phyloP scores from a whole-genome alignment of 2,329 filamentous ascomycete genomes.

The Verticillium nonalfalfae region DNA sequence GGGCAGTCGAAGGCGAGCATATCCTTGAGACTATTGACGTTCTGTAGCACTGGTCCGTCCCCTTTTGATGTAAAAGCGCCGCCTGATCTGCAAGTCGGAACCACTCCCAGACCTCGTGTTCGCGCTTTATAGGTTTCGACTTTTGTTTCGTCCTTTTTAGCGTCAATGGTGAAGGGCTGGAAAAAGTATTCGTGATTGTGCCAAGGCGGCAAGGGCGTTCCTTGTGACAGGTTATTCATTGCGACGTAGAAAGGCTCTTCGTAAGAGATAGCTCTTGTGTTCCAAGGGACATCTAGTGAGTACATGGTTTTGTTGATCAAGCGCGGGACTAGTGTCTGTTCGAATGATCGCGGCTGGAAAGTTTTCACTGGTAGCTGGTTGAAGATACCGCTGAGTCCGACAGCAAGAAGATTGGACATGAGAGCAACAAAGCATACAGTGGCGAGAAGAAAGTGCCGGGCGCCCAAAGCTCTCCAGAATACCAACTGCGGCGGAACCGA shows the following conservation, averaged over 20 bases:
- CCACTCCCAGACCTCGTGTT: too few relatives aligned
- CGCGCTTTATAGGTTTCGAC: too few relatives aligned
- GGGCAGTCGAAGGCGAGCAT: too few relatives aligned
- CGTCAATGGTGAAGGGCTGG: slow-evolving; percentile 22
- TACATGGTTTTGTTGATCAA: slow-evolving; percentile 3
- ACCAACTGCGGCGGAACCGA: slow-evolving; percentile 49
- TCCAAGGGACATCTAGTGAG: too few relatives aligned
- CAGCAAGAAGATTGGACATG: slow-evolving; percentile 44
- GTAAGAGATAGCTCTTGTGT: slow-evolving; percentile 7
- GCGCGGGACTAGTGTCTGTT: slow-evolving; percentile 7
- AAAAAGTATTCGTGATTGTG: slow-evolving; percentile 37
- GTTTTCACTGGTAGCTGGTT: slow-evolving; percentile 21
- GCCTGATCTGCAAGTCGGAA: too few relatives aligned
- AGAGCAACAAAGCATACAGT: slow-evolving; percentile 41
- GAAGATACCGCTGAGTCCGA: slow-evolving; percentile 45
- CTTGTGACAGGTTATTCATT: slow-evolving; percentile 36
- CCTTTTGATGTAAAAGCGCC: too few relatives aligned
- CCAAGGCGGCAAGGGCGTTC: slow-evolving; percentile 43
- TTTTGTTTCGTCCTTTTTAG: too few relatives aligned
- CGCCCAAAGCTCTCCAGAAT: slow-evolving; percentile 34
- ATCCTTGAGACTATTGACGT: too few relatives aligned
- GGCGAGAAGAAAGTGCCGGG: slow-evolving; percentile 37
- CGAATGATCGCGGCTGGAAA: slow-evolving; percentile 6
- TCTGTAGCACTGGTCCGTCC: too few relatives aligned
- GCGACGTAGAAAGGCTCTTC: slow-evolving; percentile 23